Evolutionary conservation across 2,329 filamentous ascomycete species (phyloP).

Genomic region (Penicillium brevicompactum): DNA sequence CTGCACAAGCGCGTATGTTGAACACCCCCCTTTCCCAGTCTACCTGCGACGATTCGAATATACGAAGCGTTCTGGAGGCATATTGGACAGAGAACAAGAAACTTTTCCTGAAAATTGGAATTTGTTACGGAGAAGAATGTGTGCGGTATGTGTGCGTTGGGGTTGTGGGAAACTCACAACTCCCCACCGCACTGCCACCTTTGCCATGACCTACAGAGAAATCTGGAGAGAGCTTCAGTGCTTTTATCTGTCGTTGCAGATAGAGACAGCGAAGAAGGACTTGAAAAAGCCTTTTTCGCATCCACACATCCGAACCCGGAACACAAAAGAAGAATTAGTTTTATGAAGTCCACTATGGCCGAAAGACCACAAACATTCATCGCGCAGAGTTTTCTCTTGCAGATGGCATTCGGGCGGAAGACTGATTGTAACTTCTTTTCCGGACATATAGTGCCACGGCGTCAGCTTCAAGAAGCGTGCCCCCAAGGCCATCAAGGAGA

Average conservation of each 20-base stretch:
- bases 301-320: slow-evolving; percentile 16
- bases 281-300: slow-evolving; percentile 13
- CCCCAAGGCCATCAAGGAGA: slow-evolving; percentile 99
- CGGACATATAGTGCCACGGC: slow-evolving; percentile 77
- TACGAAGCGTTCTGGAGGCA: slow-evolving; percentile 27
- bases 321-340: slow-evolving; percentile 59
- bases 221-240: slow-evolving; percentile 6
- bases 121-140: slow-evolving; percentile 20
- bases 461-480: slow-evolving; percentile 99
- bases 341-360: slow-evolving; percentile 69
- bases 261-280: slow-evolving; percentile 8
- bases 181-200: slow-evolving; percentile 7
- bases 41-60: slow-evolving; percentile 25
- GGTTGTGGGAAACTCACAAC: slow-evolving; percentile 5
- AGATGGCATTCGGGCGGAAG: slow-evolving; percentile 64
- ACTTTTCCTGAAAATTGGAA: slow-evolving; percentile 23
- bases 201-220: slow-evolving; percentile 13
- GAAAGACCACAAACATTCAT: slow-evolving; percentile 32
- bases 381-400: slow-evolving; percentile 28
- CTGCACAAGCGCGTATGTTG: slow-evolving; percentile 96
- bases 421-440: slow-evolving; percentile 59
- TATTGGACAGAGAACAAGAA: slow-evolving; percentile 39
- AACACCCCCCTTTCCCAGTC: slow-evolving; percentile 22
- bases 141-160: slow-evolving; percentile 13
- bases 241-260: slow-evolving; percentile 8